Evolutionary conservation across 169 alveolate species (phyloP).

Genomic region (Cyclospora cayetanensis): DNA sequence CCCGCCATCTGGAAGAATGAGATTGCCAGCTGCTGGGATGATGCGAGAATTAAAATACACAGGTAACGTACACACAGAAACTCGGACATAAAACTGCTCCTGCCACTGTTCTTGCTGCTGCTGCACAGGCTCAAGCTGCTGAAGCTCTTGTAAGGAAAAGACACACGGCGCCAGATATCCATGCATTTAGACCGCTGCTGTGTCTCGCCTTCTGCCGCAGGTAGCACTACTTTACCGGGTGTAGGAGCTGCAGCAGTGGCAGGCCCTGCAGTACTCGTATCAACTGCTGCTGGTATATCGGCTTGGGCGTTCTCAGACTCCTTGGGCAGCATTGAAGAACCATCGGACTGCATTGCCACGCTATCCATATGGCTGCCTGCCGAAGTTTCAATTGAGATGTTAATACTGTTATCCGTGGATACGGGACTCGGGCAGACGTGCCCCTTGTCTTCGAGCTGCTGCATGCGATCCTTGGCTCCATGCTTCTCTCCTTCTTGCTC

Average conservation of each 20-base stretch:
- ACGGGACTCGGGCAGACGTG: background rate
- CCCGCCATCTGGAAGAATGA: slow-evolving; percentile 51
- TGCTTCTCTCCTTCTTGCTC: background rate
- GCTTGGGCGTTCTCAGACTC: background rate
- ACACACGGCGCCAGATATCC: background rate
- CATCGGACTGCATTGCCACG: background rate
- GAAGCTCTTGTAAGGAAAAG: background rate
- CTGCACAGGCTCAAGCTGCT: background rate
- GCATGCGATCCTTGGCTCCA: background rate
- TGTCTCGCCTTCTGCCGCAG: background rate
- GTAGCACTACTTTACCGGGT: background rate
- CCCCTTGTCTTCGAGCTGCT: background rate
- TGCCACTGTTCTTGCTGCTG: slow-evolving; percentile 13
- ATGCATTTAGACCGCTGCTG: background rate
- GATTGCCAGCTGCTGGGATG: slow-evolving; percentile 23
- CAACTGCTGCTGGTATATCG: background rate
- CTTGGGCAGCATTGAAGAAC: background rate
- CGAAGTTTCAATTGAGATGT: background rate
- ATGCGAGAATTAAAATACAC: slow-evolving; percentile 17
- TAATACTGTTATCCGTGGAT: no score
- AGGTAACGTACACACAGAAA: background rate
- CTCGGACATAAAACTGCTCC: background rate
- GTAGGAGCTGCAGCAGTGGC: background rate
- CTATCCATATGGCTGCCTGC: background rate
- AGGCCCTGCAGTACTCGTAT: background rate